Base-by-base conservation (phyloP, 305 asterid species). In the Solanum aculeatissimum region DNA sequence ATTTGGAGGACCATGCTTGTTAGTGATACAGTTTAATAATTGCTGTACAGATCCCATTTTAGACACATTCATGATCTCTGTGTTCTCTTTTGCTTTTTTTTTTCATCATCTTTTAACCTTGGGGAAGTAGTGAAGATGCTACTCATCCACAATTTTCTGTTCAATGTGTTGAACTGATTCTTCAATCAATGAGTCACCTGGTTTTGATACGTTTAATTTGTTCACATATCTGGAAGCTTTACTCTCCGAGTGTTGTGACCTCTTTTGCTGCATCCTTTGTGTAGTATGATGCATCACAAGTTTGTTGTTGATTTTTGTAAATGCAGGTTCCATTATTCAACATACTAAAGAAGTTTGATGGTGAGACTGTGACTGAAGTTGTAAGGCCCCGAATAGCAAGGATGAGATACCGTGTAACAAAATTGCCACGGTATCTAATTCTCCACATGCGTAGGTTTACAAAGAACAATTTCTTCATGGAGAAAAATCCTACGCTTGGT, bases 401-500 rank as follows among this genome's bases (percentile, higher is more conserved):
- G 90, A 94, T 95, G 96, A 91, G 95, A 91, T 97, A 97, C 86
- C 98, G 98, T 69, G 97, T 97, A 53, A 95, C 92, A 15, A 97
- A 88, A 83, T 90, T 97, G 89, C 98, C 99, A 6, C 90, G 83
- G 60, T 94, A 95, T 92, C 90, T 95, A 81, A 90, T 97, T 74
- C 93, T 97, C 69, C 98, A 93, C 89, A 92, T 97, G 97, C 98
- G 91, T 25, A 93, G 99, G 57, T 95, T 97, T 88, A 97, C 98
- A 18, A 97, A 92, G 90, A 97, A 97, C 89, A 95, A 97, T 83
- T 97, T 97, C 91, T 97, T 95, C 80, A 94, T 97, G 74, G 99
- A 97, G 94, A 97, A 97, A 88, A 97, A 97, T 87, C 99, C 98
- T 66, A 95, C 99, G 18, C 97, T 96, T 47, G 98, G 98, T 96